Conservation (phyloP, 306 rosid genomes). For the Castanea sativa region DNA sequence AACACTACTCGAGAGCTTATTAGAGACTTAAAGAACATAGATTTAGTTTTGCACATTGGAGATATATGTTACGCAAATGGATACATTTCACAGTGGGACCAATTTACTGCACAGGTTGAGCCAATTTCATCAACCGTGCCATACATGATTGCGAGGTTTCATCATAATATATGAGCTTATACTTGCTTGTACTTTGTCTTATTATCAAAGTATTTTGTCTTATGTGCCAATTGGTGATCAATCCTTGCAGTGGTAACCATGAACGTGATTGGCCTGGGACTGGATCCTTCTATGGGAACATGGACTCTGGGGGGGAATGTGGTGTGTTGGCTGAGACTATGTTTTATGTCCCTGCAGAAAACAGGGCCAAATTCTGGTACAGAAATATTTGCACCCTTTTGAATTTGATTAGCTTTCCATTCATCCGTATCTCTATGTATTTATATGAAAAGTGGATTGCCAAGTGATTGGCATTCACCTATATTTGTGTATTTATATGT, state of each 20-base stretch:
- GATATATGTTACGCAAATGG: constrained; percentile 91
- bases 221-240: constrained; percentile 16
- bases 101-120: constrained; percentile 84
- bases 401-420: neutral
- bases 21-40: constrained; percentile 65
- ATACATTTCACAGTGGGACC: constrained; percentile 95
- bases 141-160: constrained; percentile 84
- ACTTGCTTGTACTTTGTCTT: constrained; percentile 1
- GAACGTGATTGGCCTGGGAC: constrained; percentile 96
- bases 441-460: neutral
- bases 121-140: constrained; percentile 89
- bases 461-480: neutral
- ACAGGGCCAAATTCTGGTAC: constrained; percentile 82
- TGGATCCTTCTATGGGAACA: constrained; percentile 75
- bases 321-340: constrained; percentile 79
- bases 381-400: neutral
- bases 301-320: constrained; percentile 97
- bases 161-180: constrained; percentile 3
- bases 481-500: neutral
- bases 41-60: constrained; percentile 87
- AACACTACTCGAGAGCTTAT: constrained; percentile 76
- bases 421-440: no score
- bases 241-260: constrained; percentile 76
- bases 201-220: constrained; percentile 2
- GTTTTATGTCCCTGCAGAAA: constrained; percentile 93